A percentile compares a stretch with the other conserved stretches of the same genome.
Evolutionary conservation across 257 asterid genomes (phyloP).

Genomic region (Linderniella brevidens): DNA sequence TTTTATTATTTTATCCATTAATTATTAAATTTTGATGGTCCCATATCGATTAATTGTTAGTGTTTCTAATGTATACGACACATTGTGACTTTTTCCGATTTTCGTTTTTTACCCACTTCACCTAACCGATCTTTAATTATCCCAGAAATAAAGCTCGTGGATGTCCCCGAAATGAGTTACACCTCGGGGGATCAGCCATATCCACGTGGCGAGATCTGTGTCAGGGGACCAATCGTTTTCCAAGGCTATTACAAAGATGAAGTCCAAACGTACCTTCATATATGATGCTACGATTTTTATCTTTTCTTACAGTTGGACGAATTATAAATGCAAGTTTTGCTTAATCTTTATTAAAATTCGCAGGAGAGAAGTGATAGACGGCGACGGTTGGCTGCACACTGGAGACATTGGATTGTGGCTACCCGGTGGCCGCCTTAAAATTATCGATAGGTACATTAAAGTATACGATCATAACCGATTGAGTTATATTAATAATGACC

Average conservation of each 20-base stretch:
- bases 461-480: not conserved
- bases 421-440: conserved; percentile 88
- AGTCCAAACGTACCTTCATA: conserved; percentile 39
- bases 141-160: conserved; percentile 84
- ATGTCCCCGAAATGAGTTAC: conserved; percentile 94
- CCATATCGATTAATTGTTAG: too few relatives aligned
- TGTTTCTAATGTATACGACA: too few relatives aligned
- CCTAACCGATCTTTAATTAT: conserved; percentile 8
- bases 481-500: too few relatives aligned
- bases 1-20: too few relatives aligned
- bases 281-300: not conserved
- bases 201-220: conserved; percentile 98
- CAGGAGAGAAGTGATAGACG: conserved; percentile 85
- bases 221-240: conserved; percentile 79
- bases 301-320: too few relatives aligned
- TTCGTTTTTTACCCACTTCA: conserved; percentile 3
- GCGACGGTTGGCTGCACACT: conserved; percentile 81
- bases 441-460: conserved; percentile 62
- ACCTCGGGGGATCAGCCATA: conserved; percentile 83
- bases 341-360: conserved; percentile 2
- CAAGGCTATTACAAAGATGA: conserved; percentile 88
- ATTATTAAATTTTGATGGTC: too few relatives aligned
- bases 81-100: not conserved
- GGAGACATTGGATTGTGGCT: conserved; percentile 98
- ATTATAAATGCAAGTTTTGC: too few relatives aligned